Conservation (phyloP, 805 yeast genomes). For the Clavispora carvajalis region DNA sequence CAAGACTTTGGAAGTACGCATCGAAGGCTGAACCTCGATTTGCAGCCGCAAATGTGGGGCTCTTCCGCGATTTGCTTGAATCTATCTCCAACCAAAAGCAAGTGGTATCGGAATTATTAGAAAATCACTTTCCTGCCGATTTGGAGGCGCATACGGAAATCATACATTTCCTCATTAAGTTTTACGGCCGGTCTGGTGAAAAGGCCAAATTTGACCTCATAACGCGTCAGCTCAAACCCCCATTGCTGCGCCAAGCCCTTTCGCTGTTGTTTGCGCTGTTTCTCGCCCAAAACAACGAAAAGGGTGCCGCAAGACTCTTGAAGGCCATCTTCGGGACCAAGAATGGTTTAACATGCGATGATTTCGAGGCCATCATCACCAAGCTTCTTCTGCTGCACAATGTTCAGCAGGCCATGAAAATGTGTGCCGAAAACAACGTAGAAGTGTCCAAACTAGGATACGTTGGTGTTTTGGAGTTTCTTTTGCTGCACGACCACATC, state of each 20-base stretch:
- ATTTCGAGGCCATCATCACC: constrained; percentile 22
- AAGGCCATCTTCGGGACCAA: constrained; percentile 25
- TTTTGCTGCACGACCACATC: constrained; percentile 1
- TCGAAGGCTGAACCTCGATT: constrained; percentile 1
- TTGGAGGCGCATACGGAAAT: constrained; percentile 5
- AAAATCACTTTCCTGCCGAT: constrained; percentile 4
- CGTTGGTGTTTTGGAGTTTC: constrained; percentile 17
- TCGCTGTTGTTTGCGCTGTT: constrained; percentile 29
- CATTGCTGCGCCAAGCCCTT: constrained; percentile 28
- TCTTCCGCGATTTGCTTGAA: constrained; percentile 3
- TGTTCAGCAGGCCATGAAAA: constrained; percentile 19
- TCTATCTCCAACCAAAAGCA: neutral
- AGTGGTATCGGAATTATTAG: neutral
- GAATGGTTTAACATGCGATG: constrained; percentile 22
- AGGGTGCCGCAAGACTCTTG: constrained; percentile 25
- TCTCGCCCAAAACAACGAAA: constrained; percentile 20
- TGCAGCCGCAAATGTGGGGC: constrained; percentile 1
- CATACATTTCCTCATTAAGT: constrained; percentile 12
- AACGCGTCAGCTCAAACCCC: constrained; percentile 21
- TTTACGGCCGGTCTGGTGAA: constrained; percentile 14
- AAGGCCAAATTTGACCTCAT: constrained; percentile 15
- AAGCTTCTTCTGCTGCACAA: constrained; percentile 23
- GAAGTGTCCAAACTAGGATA: constrained; percentile 22
- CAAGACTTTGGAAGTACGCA: constrained; percentile 14
- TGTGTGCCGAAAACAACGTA: constrained; percentile 17